phyloP scores from a whole-genome alignment of 2,329 filamentous ascomycete species.

The Chaetoscypha palmicola region DNA sequence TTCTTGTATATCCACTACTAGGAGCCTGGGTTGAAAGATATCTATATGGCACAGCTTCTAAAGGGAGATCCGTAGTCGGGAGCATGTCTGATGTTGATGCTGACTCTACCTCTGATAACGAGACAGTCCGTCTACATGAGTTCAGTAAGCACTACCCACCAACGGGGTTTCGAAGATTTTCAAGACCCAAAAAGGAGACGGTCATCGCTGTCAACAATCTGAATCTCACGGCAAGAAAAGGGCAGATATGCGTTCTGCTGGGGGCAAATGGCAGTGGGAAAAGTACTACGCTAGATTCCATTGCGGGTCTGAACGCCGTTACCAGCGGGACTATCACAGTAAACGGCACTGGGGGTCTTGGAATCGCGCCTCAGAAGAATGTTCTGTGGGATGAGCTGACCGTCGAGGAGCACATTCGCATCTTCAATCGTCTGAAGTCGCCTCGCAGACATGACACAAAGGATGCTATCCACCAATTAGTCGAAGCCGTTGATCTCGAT shows the following conservation, averaged over 20 bases:
- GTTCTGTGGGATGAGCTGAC: conserved; percentile 88
- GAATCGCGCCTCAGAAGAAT: conserved; percentile 88
- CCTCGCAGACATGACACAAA: conserved; percentile 47
- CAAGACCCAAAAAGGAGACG: conserved; percentile 44
- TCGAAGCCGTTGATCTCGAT: conserved; percentile 65
- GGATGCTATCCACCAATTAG: conserved; percentile 54
- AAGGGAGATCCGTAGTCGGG: conserved; percentile 47
- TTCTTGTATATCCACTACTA: conserved; percentile 67
- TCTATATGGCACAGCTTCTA: conserved; percentile 68
- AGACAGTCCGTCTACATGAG: conserved; percentile 60
- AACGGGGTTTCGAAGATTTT: conserved; percentile 47
- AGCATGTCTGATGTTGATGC: conserved; percentile 16
- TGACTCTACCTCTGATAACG: background rate
- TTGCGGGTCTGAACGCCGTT: conserved; percentile 73
- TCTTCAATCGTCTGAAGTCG: conserved; percentile 79
- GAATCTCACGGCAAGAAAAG: conserved; percentile 62
- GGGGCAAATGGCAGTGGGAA: conserved; percentile 90
- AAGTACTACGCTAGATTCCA: conserved; percentile 80
- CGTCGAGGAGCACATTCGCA: conserved; percentile 73
- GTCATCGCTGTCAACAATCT: conserved; percentile 75
- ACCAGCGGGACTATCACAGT: conserved; percentile 72
- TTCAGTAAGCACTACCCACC: conserved; percentile 77
- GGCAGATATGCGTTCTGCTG: conserved; percentile 78
- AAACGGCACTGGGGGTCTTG: conserved; percentile 70
- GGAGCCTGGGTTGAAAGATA: conserved; percentile 66